phyloP scores from a whole-genome alignment of 495 filamentous ascomycete genomes.

The Podospora bellae-mahoneyi region DNA sequence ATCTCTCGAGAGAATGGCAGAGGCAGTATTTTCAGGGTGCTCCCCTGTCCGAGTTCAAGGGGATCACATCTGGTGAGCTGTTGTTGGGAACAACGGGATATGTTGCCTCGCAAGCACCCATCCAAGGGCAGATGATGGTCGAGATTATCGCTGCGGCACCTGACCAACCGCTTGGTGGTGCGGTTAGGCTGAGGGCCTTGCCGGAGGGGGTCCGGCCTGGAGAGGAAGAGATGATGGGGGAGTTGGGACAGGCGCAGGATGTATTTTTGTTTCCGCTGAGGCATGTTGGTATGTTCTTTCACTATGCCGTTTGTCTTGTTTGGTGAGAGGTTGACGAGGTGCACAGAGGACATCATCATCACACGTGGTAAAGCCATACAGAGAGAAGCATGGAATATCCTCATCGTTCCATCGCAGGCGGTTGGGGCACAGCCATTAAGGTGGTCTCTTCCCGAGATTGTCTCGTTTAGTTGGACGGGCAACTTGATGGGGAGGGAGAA shows the following conservation, averaged over 20 bases:
- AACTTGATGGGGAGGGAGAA: not conserved
- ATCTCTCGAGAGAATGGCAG: not conserved
- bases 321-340: not conserved
- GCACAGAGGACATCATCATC: not conserved
- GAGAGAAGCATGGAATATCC: not conserved
- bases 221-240: not conserved
- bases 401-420: not conserved
- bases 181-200: not conserved
- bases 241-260: slow-evolving; percentile 1
- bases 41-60: not conserved
- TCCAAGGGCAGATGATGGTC: not conserved
- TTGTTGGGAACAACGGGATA: not conserved
- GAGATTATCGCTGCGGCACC: not conserved
- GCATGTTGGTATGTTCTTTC: not conserved
- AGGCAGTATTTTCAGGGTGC: not conserved
- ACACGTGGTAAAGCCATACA: not conserved
- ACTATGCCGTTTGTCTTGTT: not conserved
- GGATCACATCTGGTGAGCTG: not conserved
- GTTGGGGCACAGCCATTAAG: not conserved
- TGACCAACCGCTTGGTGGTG: not conserved
- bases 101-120: not conserved
- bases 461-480: slow-evolving; percentile 7
- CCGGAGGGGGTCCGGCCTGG: not conserved
- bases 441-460: not conserved
- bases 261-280: slow-evolving; percentile 1